Percentiles rank a stretch among this genome's conserved stretches.
Conservation (phyloP, 2,329 filamentous ascomycete genomes). For the Paraconiothyrium brasiliense region DNA sequence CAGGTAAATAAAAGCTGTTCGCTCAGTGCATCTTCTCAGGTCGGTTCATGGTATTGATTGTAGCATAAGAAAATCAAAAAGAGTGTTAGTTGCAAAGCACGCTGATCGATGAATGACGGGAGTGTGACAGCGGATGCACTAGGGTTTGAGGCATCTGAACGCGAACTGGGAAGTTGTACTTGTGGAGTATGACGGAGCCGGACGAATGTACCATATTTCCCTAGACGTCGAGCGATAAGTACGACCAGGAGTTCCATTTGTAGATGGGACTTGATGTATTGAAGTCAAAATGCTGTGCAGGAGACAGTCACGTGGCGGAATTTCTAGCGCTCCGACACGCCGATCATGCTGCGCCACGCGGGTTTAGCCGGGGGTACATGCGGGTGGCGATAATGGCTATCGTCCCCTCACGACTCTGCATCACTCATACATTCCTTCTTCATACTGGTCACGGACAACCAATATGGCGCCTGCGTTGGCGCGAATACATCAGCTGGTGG, state of each 20-base stretch:
- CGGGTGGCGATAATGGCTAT: constrained; percentile 19
- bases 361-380: constrained; percentile 22
- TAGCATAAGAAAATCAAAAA: constrained; percentile 11
- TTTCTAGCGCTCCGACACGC: constrained; percentile 11
- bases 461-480: constrained; percentile 52
- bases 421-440: constrained; percentile 10
- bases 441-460: constrained; percentile 22
- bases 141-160: too few species aligned
- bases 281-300: too few species aligned
- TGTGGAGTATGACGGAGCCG: too few species aligned
- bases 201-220: too few species aligned
- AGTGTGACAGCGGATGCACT: background rate
- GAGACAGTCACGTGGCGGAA: too few species aligned
- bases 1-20: constrained; percentile 32
- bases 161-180: too few species aligned
- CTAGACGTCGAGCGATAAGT: too few species aligned
- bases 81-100: background rate
- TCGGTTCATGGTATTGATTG: constrained; percentile 21
- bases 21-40: constrained; percentile 16
- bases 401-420: constrained; percentile 6
- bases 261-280: too few species aligned
- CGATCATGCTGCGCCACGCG: constrained; percentile 29
- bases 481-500: constrained; percentile 52
- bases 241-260: too few species aligned
- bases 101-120: background rate